Evolutionary conservation across 1,139 yeast genomes (phyloP).

Genomic region (Yamadazyma sp.): DNA sequence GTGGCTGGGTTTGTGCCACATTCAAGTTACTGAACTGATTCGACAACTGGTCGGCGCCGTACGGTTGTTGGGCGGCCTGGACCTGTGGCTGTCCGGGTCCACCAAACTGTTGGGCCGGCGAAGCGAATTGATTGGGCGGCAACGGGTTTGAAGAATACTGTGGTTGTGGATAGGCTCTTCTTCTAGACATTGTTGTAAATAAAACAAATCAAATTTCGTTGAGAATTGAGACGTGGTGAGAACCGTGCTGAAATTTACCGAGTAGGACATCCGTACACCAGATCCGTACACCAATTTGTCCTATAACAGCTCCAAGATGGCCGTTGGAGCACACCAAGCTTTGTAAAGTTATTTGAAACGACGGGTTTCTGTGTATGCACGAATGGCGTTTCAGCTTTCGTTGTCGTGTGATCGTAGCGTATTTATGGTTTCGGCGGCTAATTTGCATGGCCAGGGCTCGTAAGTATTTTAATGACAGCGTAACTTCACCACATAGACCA

Average conservation of each 20-base stretch:
- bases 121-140: slow-evolving; percentile 8
- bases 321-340: too few relatives aligned
- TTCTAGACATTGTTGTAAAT: slow-evolving; percentile 23
- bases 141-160: slow-evolving; percentile 46
- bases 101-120: slow-evolving; percentile 10
- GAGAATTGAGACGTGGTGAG: slow-evolving; percentile 4
- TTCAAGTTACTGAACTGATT: slow-evolving; percentile 42
- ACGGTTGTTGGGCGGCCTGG: slow-evolving; percentile 10
- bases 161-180: slow-evolving; percentile 68
- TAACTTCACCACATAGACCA: too few relatives aligned
- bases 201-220: slow-evolving; percentile 1
- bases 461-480: too few relatives aligned
- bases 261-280: not conserved
- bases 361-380: too few relatives aligned
- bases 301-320: too few relatives aligned
- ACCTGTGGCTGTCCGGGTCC: slow-evolving; percentile 5
- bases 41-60: slow-evolving; percentile 35
- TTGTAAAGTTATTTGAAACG: too few relatives aligned
- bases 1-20: slow-evolving; percentile 21
- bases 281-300: not conserved
- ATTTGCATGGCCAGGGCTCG: too few relatives aligned
- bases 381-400: too few relatives aligned
- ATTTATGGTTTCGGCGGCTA: too few relatives aligned
- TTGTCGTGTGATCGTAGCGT: too few relatives aligned
- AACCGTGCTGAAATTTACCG: slow-evolving; percentile 3